Evolutionary conservation across 2,329 filamentous ascomycete species (phyloP).

Genomic region (Colletotrichum plurivorum): DNA sequence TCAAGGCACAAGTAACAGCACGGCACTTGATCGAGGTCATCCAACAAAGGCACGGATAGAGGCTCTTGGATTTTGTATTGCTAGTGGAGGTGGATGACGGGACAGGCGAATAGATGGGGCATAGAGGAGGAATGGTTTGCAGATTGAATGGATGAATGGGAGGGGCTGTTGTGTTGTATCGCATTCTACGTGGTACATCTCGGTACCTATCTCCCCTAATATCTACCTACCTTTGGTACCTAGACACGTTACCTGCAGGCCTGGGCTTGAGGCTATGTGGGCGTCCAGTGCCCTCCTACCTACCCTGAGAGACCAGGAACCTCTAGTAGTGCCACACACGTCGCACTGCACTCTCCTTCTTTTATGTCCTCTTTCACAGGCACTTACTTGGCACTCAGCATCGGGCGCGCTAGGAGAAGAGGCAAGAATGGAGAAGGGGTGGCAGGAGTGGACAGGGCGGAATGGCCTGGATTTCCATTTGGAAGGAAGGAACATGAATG

Average conservation of each 20-base stretch:
- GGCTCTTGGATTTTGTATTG: not conserved
- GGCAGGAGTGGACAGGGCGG: constrained; percentile 17
- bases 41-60: not conserved
- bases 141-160: constrained; percentile 1
- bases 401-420: not conserved
- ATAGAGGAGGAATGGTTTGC: not conserved
- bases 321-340: constrained; percentile 27
- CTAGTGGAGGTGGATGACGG: not conserved
- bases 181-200: no score
- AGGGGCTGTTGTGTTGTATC: constrained; percentile 3
- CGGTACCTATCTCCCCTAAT: no score
- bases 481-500: constrained; percentile 11
- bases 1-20: constrained; percentile 22
- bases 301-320: constrained; percentile 1
- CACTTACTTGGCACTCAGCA: not conserved
- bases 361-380: constrained; percentile 26
- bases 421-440: constrained; percentile 7
- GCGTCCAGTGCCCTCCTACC: not conserved
- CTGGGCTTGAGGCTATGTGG: constrained; percentile 36
- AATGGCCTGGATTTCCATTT: constrained; percentile 9
- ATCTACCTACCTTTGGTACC: no score
- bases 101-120: not conserved
- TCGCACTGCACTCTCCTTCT: constrained; percentile 26
- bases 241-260: constrained; percentile 24
- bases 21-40: not conserved